Base-by-base conservation (phyloP, 1,284 basidiomycete species). In the Moesziomyces globuligerus region DNA sequence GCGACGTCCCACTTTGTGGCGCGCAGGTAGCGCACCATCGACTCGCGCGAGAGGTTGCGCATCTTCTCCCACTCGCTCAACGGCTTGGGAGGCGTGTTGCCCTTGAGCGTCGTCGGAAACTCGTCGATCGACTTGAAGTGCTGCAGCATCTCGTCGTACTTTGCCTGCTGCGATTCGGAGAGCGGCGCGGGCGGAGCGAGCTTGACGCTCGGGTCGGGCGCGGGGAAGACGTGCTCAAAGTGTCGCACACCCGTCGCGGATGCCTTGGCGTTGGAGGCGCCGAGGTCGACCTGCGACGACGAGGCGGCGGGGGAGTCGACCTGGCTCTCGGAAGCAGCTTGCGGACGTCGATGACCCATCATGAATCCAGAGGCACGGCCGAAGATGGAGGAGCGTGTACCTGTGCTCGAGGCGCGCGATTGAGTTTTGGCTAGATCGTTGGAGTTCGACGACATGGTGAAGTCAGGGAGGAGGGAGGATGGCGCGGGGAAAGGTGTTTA, bases 1-100 rank as follows among this genome's bases (percentile, higher is more conserved):
- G 54, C 38, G 11, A 81, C 72, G 55, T 84, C 80, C 83, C 84
- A 84, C 62, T 82, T 83, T 44, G 72, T 70, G 4, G 84, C 83
- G 34, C 84, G 62, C 20, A 83, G 74, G 48, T 81, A 82, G 18
- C 83, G 70, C n/a, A 80, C 67, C 60, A 84, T 79, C 25, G 73
- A 78, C 36, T 84, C 80, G 17, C 58, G 54, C 4, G 74, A 75
- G 47, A 82, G 77, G 50, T 79, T 78, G 26, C 80, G 75, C 51
- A 73, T 25, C 64, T 74, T 82, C 44, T 84, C 83, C 55, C 72
- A 70, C 17, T 83, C 81, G 39, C 54, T 65, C 24, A 81, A 62
- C 10, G 78, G 74, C 44, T 64, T 34, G 15, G 67, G 44, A 21
- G 64, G 48, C 26, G 65, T 48, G 29, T 43, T 48, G 17, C 38